These are phyloP conservation scores for Pholiota adiposa DNA, from an alignment of 1,284 basidiomycete species.

Conservation along the genomic window DNA sequence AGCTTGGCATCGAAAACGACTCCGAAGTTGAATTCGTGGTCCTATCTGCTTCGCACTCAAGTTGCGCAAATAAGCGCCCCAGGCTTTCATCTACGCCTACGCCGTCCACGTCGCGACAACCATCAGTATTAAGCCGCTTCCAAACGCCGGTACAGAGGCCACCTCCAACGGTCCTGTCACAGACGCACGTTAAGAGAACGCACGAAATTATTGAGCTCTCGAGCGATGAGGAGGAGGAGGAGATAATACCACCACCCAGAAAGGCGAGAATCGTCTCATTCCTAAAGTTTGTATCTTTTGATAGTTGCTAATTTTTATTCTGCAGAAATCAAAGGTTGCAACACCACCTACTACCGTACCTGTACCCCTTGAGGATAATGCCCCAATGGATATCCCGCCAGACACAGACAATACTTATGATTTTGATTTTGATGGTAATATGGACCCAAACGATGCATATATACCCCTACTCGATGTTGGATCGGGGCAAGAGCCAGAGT, in stretches of 20 bases:
- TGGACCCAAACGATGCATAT: neutral
- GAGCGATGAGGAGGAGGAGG: constrained; percentile 27
- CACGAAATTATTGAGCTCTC: constrained; percentile 25
- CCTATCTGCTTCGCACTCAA: neutral
- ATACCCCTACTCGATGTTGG: neutral
- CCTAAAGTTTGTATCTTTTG: neutral
- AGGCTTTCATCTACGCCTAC: neutral
- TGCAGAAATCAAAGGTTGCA: neutral
- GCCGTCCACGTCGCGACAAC: neutral
- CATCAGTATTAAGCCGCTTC: neutral
- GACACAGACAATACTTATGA: too few species aligned
- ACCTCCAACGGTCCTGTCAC: neutral
- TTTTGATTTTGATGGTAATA: neutral
- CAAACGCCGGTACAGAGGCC: too few species aligned
- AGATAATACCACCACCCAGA: constrained; percentile 2
- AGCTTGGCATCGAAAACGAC: neutral
- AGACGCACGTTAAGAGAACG: neutral
- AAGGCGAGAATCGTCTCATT: constrained; percentile 4
- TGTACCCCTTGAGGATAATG: neutral
- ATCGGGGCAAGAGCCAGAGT: constrained; percentile 12
- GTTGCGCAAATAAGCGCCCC: neutral
- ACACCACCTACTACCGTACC: neutral
- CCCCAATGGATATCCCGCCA: neutral
- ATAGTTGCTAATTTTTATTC: neutral
- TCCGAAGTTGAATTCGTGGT: neutral